Base-by-base conservation (phyloP, 2,329 filamentous ascomycete species). In the Aurifilum marmelostoma region DNA sequence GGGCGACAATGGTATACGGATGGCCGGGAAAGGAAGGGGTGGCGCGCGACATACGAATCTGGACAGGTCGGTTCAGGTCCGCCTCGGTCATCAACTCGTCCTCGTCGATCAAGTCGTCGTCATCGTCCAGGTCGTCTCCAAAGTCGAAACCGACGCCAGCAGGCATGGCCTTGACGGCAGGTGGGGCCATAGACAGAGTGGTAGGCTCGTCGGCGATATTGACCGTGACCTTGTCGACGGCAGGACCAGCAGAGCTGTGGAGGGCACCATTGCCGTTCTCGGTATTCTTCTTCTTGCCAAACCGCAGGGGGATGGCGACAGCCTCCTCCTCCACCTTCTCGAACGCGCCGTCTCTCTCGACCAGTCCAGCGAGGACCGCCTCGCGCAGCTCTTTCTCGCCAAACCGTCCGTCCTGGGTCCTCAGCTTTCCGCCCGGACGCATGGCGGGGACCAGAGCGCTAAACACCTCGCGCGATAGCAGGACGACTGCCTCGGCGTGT, bases 21-120 rank as follows among this genome's bases (percentile, higher is more conserved):
- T 34, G 65, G 66, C 41, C 18, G 21, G 21, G n/a, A n/a, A n/a
- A n/a, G n/a, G n/a, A n/a, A n/a, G n/a, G 37, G 67, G 21, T 58
- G 11, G 16, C n/a, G 39, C 41, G 66, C 24, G 50, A 89, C 92
- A 80, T 84, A 97, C 94, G 94, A 74, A 93, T 90, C 73, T 91
- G 88, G 67, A 97, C 87, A 29, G 92, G 91, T 74, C 89, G 86
- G 73, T 88, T 89, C 74, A 96, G 84, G 76, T 99, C 95, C 71
- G 93, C 92, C 75, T 94, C 94, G 3, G 91, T 93, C 74, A 99
- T 83, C 41, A 99, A 84, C 12, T 89, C 90, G 75, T 97, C 91
- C 79, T 98, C 96, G 76, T 98, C 94, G 73, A 99, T 96, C 66
- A 97, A 81, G 67, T 97, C 94, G 72, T 97, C 93, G 74, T 94